phyloP scores from a whole-genome alignment of 345 rosid species.

The Hevea brasiliensis region DNA sequence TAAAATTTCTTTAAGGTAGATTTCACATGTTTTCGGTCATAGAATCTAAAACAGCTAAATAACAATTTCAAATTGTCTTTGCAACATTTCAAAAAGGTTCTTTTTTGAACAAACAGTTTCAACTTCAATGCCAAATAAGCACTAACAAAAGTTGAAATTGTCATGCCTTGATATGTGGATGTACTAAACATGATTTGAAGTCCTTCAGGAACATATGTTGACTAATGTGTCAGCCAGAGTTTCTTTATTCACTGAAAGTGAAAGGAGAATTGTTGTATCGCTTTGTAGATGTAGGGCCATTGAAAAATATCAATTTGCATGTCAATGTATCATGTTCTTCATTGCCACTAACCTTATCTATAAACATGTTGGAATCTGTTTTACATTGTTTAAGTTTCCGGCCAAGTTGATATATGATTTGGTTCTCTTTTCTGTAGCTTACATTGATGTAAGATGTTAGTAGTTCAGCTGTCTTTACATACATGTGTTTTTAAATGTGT shows the following conservation, averaged over 20 bases:
- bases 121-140: neutral
- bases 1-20: neutral
- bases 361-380: neutral
- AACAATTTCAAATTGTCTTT: neutral
- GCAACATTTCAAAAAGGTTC: neutral
- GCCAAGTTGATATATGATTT: neutral
- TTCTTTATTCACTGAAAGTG: neutral
- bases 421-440: neutral
- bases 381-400: neutral
- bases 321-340: neutral
- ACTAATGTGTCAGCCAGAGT: neutral
- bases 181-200: neutral
- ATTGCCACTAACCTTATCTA: neutral
- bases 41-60: neutral
- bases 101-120: neutral
- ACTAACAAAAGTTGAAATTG: neutral
- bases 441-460: neutral
- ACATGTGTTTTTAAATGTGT: neutral
- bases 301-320: neutral
- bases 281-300: neutral
- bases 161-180: neutral
- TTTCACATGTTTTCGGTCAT: neutral
- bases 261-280: neutral
- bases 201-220: neutral
- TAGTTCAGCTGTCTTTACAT: neutral